Base-by-base conservation (phyloP, 495 filamentous ascomycete genomes). In the Aspergillus coremiiformis region DNA sequence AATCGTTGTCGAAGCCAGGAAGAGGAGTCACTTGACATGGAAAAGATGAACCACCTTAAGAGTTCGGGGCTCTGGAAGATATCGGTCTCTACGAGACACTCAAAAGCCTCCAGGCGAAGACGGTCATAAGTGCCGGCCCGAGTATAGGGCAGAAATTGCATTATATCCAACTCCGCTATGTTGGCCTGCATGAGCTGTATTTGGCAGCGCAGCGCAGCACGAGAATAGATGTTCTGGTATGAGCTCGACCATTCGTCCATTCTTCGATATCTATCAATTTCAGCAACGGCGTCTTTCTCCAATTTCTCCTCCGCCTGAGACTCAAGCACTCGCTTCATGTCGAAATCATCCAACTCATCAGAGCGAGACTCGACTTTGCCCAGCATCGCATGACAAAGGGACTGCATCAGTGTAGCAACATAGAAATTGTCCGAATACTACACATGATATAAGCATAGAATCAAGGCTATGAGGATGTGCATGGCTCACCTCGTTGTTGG, bases 161-260 rank as follows among this genome's bases (percentile, higher is more conserved):
- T 66, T 0, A 81, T 63, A 39, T 83, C 78, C 12, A 71, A 47
- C 2, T 82, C 77, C 24, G 86, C 81, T 41, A 90, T 77, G 11
- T 79, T 77, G 9, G 82, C 84, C 62, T 86, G 81, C 75, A 89
- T 87, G 21, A 96, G 70, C 43, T 72, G 76, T 66, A 81, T 77
- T 53, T 86, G 81, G 66, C 87, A 90, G n/a, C 85, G 77, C 19
- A 97, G 69, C 3, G 90, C 89, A 5, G 91, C 85, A 30, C 78
- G 77, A 1, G 94, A 89, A 65, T 90, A 90, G 49, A 95, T 76
- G 56, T 97, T 99, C 49, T 96, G 89, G 66, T 85, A 95, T 0
- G 90, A 94, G 29, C 84, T 80, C 0, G 86, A 86, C 84, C 90
- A 97, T 68, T 96, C 90, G 59, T 99, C 93, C 77, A 94, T 89